phyloP scores from a whole-genome alignment of 208 protist species.

The Spongospora subterranea region DNA sequence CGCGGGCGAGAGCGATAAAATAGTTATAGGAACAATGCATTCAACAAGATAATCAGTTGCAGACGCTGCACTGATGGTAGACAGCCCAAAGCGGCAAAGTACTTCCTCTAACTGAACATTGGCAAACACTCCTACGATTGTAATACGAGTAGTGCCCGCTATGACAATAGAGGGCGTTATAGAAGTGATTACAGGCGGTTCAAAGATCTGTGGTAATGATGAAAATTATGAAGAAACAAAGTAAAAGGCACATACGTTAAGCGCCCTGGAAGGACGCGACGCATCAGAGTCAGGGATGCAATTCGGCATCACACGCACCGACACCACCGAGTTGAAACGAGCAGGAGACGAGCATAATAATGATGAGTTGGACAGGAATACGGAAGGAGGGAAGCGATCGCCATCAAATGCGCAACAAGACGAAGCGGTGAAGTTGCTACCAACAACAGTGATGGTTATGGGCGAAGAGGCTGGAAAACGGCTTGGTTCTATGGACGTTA shows the following conservation, averaged over 20 bases:
- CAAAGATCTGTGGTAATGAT: neutral
- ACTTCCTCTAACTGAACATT: too few relatives aligned
- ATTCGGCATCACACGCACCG: neutral
- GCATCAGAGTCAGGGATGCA: neutral
- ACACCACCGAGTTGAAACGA: neutral
- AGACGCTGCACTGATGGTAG: neutral
- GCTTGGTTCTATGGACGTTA: neutral
- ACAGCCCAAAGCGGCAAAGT: too few relatives aligned
- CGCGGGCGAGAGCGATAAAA: neutral
- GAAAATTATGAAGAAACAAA: conserved; percentile 8
- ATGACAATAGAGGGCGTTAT: neutral
- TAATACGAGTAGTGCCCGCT: neutral
- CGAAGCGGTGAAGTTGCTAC: neutral
- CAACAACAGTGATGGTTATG: neutral
- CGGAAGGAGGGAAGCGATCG: neutral
- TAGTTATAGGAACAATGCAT: neutral
- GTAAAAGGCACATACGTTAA: neutral
- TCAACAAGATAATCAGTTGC: neutral
- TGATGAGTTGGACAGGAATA: neutral
- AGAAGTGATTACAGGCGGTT: neutral
- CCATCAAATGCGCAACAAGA: conserved; percentile 15
- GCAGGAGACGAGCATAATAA: neutral
- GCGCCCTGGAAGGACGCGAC: neutral
- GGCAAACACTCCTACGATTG: neutral
- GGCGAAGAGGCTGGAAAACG: neutral